Conservation (phyloP, 768 basidiomycete genomes). For the Boletus rex-veris region DNA sequence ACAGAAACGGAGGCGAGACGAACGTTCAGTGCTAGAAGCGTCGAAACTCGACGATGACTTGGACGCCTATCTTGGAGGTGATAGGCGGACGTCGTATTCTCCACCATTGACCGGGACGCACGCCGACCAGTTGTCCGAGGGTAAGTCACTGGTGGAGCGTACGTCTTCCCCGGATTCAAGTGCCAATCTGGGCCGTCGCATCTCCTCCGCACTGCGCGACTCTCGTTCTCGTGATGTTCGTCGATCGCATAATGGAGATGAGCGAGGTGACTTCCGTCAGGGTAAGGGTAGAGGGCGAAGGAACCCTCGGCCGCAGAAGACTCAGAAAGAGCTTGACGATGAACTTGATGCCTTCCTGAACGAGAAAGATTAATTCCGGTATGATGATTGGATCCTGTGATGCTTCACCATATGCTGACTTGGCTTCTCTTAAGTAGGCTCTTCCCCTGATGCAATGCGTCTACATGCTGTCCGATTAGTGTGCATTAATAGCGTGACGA, state of each 20-base stretch:
- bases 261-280: conserved; percentile 25
- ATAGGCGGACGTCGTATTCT: conserved; percentile 31
- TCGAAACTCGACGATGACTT: conserved; percentile 63
- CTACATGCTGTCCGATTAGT: neutral
- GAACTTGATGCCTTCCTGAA: conserved; percentile 79
- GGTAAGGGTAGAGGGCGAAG: conserved; percentile 37
- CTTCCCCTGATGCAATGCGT: neutral
- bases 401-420: conserved; percentile 3
- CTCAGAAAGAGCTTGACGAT: conserved; percentile 75
- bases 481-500: conserved; percentile 2
- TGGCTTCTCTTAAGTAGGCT: neutral
- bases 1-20: conserved; percentile 38
- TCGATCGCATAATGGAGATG: conserved; percentile 21
- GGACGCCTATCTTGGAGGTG: conserved; percentile 62
- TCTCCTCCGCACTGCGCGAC: conserved; percentile 38
- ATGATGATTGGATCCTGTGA: conserved; percentile 1
- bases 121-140: conserved; percentile 57
- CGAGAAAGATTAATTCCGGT: conserved; percentile 38
- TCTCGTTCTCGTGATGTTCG: conserved; percentile 6
- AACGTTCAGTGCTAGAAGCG: conserved; percentile 30
- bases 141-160: conserved; percentile 54
- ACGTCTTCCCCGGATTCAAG: conserved; percentile 46
- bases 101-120: conserved; percentile 65
- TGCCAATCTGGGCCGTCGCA: conserved; percentile 40
- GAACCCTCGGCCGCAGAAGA: conserved; percentile 46